Evolutionary conservation across 495 filamentous ascomycete genomes (phyloP), one percentile per base, ranked within the genome.

Genomic region (Penicillium subrubescens): DNA sequence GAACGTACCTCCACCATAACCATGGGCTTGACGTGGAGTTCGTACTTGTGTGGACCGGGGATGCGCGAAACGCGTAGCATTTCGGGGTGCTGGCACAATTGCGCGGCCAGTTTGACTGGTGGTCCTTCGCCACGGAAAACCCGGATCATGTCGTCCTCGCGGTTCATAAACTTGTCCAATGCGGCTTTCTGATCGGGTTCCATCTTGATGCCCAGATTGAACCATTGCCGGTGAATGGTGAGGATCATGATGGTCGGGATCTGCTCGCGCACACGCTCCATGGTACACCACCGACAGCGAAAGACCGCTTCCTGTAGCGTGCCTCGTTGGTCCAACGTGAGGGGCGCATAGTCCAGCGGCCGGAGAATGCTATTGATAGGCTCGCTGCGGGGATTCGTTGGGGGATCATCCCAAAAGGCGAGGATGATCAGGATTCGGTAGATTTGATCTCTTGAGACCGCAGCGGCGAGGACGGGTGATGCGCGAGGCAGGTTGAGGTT

Each of bases 401-500:
- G 29, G 17, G 21, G 52, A 56, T 80, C 78, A 57, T 75, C 63
- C 74, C 77, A 82, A 33, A 79, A 81, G 15, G 81, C 77, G 19
- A 78, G 65, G 15, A 80, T 67, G 12, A 78, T 78, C 33, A 83
- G 63, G 8, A 73, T 67, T 7, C 75, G 70, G 53, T 80, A 83
- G 1, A 81, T 73, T 3, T 75, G 69, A 50, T 83, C 79, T 31
- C 75, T 74, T 0, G 81, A 80, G 25, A 86, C 62, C 1, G 76
- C 77, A 1, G 67, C 66, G 4, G 74, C 71, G 1, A 86, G 63
- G 0, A 65, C 60, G 0, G 73, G 74, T 5, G 83, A 84, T 5
- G 79, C 72, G 19, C 77, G 73, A 8, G 83, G 79, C 6, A 88
- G 68, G 34, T 79, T 79, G 23, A 81, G 44, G 60, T 87, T 84